Conservation (phyloP, 2,329 filamentous ascomycete genomes). For the Pseudocercospora pini-densiflorae region DNA sequence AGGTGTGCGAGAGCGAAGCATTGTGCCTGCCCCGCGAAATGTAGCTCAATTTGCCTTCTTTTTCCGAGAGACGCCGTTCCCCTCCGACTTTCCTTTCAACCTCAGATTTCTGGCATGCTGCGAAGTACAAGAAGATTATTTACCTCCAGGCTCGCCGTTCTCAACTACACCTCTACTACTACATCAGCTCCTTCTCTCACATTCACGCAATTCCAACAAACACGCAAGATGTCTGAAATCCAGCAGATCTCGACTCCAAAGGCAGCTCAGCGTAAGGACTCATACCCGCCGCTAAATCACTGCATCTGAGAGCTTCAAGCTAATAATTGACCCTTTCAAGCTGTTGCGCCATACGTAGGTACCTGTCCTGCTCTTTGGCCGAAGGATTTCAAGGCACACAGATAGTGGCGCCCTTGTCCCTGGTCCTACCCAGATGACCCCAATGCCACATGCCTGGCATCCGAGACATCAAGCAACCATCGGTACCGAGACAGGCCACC, state of each 20-base stretch:
- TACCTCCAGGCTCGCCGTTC: neutral
- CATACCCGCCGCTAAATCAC: neutral
- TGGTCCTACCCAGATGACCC: neutral
- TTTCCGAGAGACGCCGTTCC: neutral
- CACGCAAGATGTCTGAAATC: conserved; percentile 47
- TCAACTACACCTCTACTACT: neutral
- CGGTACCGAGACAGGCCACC: neutral
- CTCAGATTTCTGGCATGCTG: neutral
- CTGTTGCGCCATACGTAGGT: conserved; percentile 11
- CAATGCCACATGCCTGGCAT: neutral
- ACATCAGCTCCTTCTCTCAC: neutral
- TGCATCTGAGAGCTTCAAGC: neutral
- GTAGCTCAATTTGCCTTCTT: neutral
- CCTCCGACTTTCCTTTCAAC: neutral
- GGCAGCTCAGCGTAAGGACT: conserved; percentile 48
- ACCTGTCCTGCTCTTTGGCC: neutral
- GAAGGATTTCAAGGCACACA: conserved; percentile 2
- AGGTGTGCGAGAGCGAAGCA: neutral
- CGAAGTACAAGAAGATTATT: neutral
- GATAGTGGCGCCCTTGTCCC: neutral
- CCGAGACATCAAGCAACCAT: conserved; percentile 8
- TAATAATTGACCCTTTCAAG: neutral
- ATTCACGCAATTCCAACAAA: neutral
- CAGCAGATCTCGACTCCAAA: conserved; percentile 49
- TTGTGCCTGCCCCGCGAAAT: neutral